Percentiles rank a stretch among this genome's conserved stretches.
phyloP scores from a whole-genome alignment of 2,329 filamentous ascomycete species.

The Sclerotinia spermophila region DNA sequence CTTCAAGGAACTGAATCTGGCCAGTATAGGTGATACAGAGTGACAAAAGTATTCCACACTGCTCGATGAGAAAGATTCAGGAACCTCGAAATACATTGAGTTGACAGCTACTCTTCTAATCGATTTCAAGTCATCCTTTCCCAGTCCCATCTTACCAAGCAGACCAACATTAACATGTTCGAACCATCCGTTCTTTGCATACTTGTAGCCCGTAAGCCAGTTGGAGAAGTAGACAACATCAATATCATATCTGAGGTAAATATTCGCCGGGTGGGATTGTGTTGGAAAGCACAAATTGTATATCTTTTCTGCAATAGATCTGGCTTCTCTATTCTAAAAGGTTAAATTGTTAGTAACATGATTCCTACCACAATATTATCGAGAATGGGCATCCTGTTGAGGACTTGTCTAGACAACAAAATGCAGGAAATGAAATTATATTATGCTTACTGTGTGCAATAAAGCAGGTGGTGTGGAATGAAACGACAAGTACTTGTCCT shows the following conservation, averaged over 20 bases:
- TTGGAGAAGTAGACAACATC: conserved; percentile 2
- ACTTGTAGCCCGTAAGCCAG: neutral
- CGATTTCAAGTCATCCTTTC: neutral
- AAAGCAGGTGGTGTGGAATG: neutral
- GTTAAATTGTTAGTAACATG: neutral
- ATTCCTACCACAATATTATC: neutral
- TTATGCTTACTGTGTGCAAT: conserved; percentile 6
- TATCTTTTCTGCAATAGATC: neutral
- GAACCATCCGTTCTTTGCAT: neutral
- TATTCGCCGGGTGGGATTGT: neutral
- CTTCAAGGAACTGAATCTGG: neutral
- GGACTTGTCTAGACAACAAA: neutral
- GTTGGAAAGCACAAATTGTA: conserved; percentile 4
- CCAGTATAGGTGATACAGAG: neutral
- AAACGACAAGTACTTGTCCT: conserved; percentile 11
- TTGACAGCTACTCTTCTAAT: conserved; percentile 5
- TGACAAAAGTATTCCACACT: neutral
- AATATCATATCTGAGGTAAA: conserved; percentile 4
- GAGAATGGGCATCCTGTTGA: neutral
- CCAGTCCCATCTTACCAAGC: conserved; percentile 6
- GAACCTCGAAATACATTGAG: neutral
- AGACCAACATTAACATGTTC: conserved; percentile 3
- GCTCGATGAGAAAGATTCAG: neutral
- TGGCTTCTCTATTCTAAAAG: neutral
- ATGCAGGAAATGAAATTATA: too few relatives aligned